Percentiles rank a stretch among this genome's conserved stretches.
Evolutionary conservation across 176 grass and related monocot genomes (phyloP).

Genomic region (Otatea glauca): DNA sequence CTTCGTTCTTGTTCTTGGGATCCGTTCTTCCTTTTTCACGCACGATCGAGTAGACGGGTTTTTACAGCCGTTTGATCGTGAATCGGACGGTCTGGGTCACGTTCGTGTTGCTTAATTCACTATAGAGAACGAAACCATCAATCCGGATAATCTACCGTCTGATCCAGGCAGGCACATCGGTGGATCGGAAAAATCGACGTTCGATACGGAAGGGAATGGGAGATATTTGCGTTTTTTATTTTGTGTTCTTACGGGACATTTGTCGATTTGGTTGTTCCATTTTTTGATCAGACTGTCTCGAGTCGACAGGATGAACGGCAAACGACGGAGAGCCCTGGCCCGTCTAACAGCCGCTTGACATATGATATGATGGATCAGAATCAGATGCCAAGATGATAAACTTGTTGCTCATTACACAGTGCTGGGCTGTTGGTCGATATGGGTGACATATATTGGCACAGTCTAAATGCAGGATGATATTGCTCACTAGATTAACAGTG

Average conservation of each 20-base stretch:
- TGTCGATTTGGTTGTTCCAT: not conserved
- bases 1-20: not conserved
- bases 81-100: not conserved
- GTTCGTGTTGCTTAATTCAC: not conserved
- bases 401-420: not conserved
- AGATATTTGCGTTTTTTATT: not conserved
- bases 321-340: not conserved
- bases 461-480: not conserved
- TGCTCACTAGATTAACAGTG: not conserved
- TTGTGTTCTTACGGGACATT: not conserved
- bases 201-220: not conserved
- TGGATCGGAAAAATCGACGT: not conserved
- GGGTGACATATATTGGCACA: not conserved
- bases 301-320: not conserved
- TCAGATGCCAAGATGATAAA: conserved; percentile 24
- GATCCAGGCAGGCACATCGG: not conserved
- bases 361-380: conserved; percentile 23
- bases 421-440: not conserved
- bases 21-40: not conserved
- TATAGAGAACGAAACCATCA: not conserved
- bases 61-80: not conserved
- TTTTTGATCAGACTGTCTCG: not conserved
- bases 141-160: not conserved
- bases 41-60: not conserved
- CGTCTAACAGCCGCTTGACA: not conserved